Evolutionary conservation across 208 protist genomes (phyloP).

Genomic region (Crithidia fasciculata): DNA sequence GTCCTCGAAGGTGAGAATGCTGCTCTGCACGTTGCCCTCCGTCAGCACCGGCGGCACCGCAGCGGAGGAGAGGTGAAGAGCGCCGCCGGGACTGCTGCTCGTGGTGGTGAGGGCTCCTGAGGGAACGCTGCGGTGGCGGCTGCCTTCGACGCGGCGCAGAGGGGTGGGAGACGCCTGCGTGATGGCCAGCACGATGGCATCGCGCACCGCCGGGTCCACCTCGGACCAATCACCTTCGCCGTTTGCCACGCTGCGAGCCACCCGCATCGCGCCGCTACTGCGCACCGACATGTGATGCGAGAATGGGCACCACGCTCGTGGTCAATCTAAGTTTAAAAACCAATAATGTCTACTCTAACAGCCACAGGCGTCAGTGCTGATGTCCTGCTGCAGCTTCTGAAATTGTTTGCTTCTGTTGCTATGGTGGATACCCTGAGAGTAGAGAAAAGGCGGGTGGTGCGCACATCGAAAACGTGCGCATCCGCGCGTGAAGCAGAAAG

Average conservation of each 20-base stretch:
- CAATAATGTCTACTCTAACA: too few species aligned
- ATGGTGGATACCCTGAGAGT: too few species aligned
- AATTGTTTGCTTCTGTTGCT: too few species aligned
- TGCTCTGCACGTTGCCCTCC: slow-evolving; percentile 69
- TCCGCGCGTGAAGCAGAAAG: too few species aligned
- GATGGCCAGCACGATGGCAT: slow-evolving; percentile 62
- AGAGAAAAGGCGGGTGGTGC: too few species aligned
- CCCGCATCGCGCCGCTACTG: slow-evolving; percentile 6
- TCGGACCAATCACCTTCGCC: slow-evolving; percentile 81
- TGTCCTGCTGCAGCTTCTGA: too few species aligned
- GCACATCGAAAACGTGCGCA: too few species aligned
- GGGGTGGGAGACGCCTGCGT: slow-evolving; percentile 16
- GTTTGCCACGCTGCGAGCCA: slow-evolving; percentile 30
- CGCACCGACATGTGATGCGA: neutral
- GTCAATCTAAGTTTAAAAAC: too few species aligned
- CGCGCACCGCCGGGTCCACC: slow-evolving; percentile 65
- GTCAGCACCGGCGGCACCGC: slow-evolving; percentile 35
- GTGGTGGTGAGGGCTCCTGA: neutral
- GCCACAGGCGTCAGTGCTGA: too few species aligned
- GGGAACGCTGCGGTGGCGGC: neutral
- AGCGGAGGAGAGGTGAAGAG: neutral
- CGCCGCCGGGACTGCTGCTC: too few species aligned
- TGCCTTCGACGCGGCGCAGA: slow-evolving; percentile 7
- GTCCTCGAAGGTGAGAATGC: slow-evolving; percentile 82
- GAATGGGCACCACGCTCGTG: too few species aligned